Base-by-base conservation (phyloP, 805 yeast genomes). In the Candida maris region DNA sequence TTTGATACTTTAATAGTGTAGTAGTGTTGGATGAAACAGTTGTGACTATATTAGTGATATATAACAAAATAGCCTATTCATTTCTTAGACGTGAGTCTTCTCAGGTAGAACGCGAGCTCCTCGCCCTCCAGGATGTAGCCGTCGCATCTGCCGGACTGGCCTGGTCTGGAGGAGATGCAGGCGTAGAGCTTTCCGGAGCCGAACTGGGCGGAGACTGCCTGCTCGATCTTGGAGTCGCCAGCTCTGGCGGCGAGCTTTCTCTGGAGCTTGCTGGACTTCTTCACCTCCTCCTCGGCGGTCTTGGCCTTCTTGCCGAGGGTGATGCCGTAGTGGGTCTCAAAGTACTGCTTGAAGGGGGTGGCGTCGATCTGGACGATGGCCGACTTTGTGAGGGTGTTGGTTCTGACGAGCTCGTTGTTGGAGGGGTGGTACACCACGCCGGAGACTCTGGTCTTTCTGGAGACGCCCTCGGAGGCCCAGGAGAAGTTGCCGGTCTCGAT, bases 51-150 rank as follows among this genome's bases (percentile, higher is more conserved):
- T 34, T 39, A 34, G 29, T 27, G 32, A 29, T 33, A 35, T 24
- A 23, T 27, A 15, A 31, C 37, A 33, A 21, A 34, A 31, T n/a
- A n/a, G 15, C 24, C 12, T 35, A 60, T 61, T 82, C 88, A 91
- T 85, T 91, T 93, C 89, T 93, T 91, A 71, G 96, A 94, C 73
- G 96, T 81, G 76, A 93, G 80, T 87, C 96, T 91, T 84, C 96
- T 88, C 73, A 93, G 83, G 96, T 93, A 93, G 95, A 93, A 93
- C 72, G 97, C 97, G 75, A 93, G 87, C 79, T 93, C 98, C 73
- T 93, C 98, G 77, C 98, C 98, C 81, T 93, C 98, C 72, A 93
- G 85, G 77, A 93, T 84, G 94, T 93, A 93, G 77, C 98, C 98
- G 73, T 93, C 98, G 77, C 88, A 83, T 80, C 98, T 94, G 75